Base-by-base conservation (phyloP, 805 yeast genomes). In the Lachancea dasiensis region DNA sequence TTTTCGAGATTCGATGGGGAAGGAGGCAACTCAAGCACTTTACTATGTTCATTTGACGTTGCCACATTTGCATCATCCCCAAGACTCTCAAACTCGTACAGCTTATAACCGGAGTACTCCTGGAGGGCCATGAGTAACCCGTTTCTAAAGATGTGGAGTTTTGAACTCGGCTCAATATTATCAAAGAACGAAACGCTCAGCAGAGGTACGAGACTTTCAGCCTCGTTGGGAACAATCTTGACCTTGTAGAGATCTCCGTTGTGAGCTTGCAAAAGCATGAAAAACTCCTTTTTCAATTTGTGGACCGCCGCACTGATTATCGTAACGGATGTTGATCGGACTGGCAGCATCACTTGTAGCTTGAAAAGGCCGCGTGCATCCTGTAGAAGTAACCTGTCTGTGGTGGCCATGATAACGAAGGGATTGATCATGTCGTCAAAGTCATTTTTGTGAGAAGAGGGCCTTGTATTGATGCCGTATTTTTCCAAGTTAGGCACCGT, bases 61-160 rank as follows among this genome's bases (percentile, higher is more conserved):
- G 58, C 50, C 25, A 43, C 64, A 17, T 69, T 70, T 10, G 63
- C 73, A 17, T 72, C 77, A 32, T 74, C 79, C 1, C 94, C 95
- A 31, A 87, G 62, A 34, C 73, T 73, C 44, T 81, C 86, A 50
- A 90, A 82, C 55, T 86, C 95, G 51, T 79, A 85, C n/a, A 84
- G 64, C 14, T 65, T 58, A 49, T 80, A 84, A 50, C 81, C 78
- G 20, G 81, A 77, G 40, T 65, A 58, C 40, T 80, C 80, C 6
- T 77, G 64, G 44, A 79, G 78, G 1, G 81, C 82, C 55, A 76
- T 84, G 25, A 90, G 50, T 46, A 77, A 82, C 0, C 97, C 98
- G 5, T 83, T 72, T 46, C 73, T 80, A 45, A 87, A 69, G 28
- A 90, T 75, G 27, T 70, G 64, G 9, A 90, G 49, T 4, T 70